Conservation (phyloP, 2,329 filamentous ascomycete species). For the Cadophora malorum region DNA sequence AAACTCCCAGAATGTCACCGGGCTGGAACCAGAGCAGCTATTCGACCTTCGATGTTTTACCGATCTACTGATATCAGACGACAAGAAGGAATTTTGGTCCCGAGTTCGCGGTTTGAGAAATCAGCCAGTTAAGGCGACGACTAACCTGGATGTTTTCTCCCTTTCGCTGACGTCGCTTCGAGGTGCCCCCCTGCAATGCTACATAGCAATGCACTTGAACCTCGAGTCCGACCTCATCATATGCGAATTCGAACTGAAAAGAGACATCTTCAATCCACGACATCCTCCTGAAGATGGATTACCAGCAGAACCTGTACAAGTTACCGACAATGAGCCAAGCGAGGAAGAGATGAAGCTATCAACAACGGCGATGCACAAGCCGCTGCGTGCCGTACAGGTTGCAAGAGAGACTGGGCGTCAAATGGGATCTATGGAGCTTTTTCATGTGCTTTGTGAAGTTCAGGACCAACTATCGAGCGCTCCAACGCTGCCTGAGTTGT, state of each 20-base stretch:
- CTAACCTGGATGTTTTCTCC: slow-evolving; percentile 36
- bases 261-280: slow-evolving; percentile 31
- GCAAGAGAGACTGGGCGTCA: slow-evolving; percentile 30
- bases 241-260: slow-evolving; percentile 36
- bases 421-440: slow-evolving; percentile 37
- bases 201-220: slow-evolving; percentile 35
- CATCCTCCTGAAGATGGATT: slow-evolving; percentile 25
- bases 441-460: slow-evolving; percentile 36
- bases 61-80: slow-evolving; percentile 32
- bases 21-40: slow-evolving; percentile 31
- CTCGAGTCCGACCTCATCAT: slow-evolving; percentile 31
- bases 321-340: slow-evolving; percentile 28
- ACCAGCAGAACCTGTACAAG: slow-evolving; percentile 24
- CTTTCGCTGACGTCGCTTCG: slow-evolving; percentile 31
- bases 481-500: slow-evolving; percentile 25
- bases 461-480: slow-evolving; percentile 33
- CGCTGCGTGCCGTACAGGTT: slow-evolving; percentile 32
- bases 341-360: slow-evolving; percentile 28
- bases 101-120: slow-evolving; percentile 26
- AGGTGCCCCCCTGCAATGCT: slow-evolving; percentile 30
- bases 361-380: slow-evolving; percentile 30
- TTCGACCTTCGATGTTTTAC: slow-evolving; percentile 37
- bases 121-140: slow-evolving; percentile 17
- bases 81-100: slow-evolving; percentile 33
- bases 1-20: slow-evolving; percentile 32